Percentiles rank a stretch among this genome's conserved stretches.
phyloP scores from a whole-genome alignment of 257 asterid species.

The Fraxinus anomala region DNA sequence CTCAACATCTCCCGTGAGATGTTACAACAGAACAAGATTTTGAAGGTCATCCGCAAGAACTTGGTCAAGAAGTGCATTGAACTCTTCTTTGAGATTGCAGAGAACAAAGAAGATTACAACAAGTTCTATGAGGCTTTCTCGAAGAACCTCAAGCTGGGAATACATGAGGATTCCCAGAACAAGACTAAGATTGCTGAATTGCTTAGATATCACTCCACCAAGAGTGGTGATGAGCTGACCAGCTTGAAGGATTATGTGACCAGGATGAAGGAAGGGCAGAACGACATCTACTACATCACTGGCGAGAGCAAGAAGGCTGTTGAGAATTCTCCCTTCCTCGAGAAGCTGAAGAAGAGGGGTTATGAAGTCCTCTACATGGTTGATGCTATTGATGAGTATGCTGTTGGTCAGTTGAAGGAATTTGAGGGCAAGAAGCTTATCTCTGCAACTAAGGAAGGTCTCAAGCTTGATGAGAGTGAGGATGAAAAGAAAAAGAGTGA shows the following conservation, averaged over 20 bases:
- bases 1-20: constrained; percentile 65
- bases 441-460: constrained; percentile 69
- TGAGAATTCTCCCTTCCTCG: constrained; percentile 75
- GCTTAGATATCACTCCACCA: constrained; percentile 58
- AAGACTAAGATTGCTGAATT: constrained; percentile 55
- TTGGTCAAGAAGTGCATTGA: constrained; percentile 74
- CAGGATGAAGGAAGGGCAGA: constrained; percentile 72
- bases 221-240: constrained; percentile 67
- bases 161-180: constrained; percentile 65
- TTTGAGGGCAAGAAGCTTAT: constrained; percentile 67
- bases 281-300: constrained; percentile 57
- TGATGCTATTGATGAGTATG: constrained; percentile 65
- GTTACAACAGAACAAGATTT: constrained; percentile 65
- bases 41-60: constrained; percentile 72
- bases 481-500: constrained; percentile 57
- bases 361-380: constrained; percentile 68
- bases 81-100: constrained; percentile 66
- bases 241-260: constrained; percentile 72
- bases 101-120: constrained; percentile 68
- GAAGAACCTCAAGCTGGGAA: constrained; percentile 64
- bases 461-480: constrained; percentile 63
- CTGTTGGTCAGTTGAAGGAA: constrained; percentile 60
- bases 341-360: constrained; percentile 67
- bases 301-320: constrained; percentile 76
- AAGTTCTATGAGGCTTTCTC: constrained; percentile 69